Percentiles rank a stretch among this genome's conserved stretches.
Conservation (phyloP, 192 early-diverging fungal species). For the Piromyces finnis region DNA sequence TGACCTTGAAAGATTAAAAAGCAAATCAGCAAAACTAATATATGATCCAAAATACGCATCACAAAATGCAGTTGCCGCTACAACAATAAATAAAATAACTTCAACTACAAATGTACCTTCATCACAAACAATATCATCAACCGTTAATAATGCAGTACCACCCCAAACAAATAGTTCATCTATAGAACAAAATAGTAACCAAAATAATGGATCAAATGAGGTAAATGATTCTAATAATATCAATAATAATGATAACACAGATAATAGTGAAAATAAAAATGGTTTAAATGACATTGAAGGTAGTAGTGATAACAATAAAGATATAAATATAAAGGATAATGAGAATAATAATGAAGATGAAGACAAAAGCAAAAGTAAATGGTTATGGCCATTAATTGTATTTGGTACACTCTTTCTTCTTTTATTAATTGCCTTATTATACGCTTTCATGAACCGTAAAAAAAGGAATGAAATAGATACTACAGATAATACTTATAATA, state of each 20-base stretch:
- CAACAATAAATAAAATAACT: no score
- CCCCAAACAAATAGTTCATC: no score
- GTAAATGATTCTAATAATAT: neutral
- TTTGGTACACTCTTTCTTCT: neutral
- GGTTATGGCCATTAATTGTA: neutral
- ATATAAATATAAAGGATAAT: neutral
- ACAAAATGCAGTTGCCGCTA: neutral
- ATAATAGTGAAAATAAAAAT: no score
- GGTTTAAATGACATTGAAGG: neutral
- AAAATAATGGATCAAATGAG: neutral
- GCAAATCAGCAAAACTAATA: neutral
- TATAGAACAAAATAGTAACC: no score
- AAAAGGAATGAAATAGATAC: neutral
- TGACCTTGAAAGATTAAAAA: neutral
- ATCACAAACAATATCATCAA: neutral
- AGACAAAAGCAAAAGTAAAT: neutral
- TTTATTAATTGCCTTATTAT: neutral
- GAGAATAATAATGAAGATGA: neutral
- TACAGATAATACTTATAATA: no score
- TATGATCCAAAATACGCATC: neutral
- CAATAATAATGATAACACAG: no score
- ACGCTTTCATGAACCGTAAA: neutral
- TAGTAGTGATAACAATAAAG: neutral
- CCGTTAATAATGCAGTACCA: no score
- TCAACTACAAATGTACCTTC: neutral